Evolutionary conservation across 2,329 filamentous ascomycete species (phyloP), one percentile per base, ranked within the genome.

Genomic region (Capronia epimyces): DNA sequence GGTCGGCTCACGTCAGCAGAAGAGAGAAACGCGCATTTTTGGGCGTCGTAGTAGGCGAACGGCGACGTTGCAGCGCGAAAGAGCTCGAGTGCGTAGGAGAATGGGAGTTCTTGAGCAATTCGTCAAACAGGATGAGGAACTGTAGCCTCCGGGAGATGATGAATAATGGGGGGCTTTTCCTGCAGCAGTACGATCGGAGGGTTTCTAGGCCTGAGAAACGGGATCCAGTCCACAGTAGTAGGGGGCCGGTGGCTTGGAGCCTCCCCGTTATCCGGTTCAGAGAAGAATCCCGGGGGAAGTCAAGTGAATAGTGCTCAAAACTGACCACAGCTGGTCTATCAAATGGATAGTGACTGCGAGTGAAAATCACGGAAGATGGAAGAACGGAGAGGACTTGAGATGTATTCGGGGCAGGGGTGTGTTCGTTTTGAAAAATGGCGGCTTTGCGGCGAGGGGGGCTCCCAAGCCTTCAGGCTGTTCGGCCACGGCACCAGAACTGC

Each of bases 1-100:
- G 47, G 50, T 56, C 50, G 56, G 56, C 56, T 58, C 56, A 58
- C 56, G 56, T 58, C 56, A 58, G 56, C 56, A 53, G 43, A 34
- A 15, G 8, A 37, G 40, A 21, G 50, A 46, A 53, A 34, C 41
- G 50, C 48, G 50, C 56, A 58, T 58, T 24, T 36, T 51, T 53
- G 52, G 37, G 36, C 24, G 44, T 29, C 15, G 25, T 8, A 43
- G 36, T 40, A 45, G 41, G 22, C 16, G 54, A 46, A 46, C 47
- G 48, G 43, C 46, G 46, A 53, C 18, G 34, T 31, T 18, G 47
- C 12, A 46, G 52, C 39, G 37, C 51, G 21, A 29, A 31, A 27
- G 18, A 21, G 21, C 16, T 37, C 13, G 16, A n/a, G 25, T n/a
- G n/a, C 32, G 10, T 13, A 27, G 6, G 27, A 47, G 29, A 40